Conservation (phyloP, 352 stramenopile genomes). For the Phytophthora meadii region DNA sequence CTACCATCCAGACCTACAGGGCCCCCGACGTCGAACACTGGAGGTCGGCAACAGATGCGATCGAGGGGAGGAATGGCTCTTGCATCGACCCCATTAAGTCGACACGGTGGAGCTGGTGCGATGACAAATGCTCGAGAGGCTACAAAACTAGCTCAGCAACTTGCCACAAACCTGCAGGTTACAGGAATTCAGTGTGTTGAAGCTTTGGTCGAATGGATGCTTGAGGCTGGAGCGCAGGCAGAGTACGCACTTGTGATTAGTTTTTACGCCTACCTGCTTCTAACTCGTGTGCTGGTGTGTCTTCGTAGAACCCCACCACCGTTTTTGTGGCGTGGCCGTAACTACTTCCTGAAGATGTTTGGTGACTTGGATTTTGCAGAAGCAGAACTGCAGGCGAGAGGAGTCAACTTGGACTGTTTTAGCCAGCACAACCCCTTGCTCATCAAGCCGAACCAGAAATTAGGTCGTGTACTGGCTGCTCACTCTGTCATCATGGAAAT, state of each 20-base stretch:
- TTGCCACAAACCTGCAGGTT: slow-evolving; percentile 69
- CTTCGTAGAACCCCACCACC: slow-evolving; percentile 55
- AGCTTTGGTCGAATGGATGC: slow-evolving; percentile 83
- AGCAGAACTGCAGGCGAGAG: slow-evolving; percentile 53
- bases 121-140: slow-evolving; percentile 79
- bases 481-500: slow-evolving; percentile 82
- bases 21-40: slow-evolving; percentile 24
- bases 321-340: slow-evolving; percentile 75
- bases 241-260: slow-evolving; percentile 49
- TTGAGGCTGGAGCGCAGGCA: slow-evolving; percentile 69
- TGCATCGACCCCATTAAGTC: slow-evolving; percentile 33
- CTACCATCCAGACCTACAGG: slow-evolving; percentile 54
- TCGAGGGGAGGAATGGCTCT: slow-evolving; percentile 54
- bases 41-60: slow-evolving; percentile 45
- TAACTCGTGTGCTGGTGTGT: slow-evolving; percentile 12
- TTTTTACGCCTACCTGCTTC: not conserved
- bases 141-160: slow-evolving; percentile 72
- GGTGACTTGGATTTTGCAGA: slow-evolving; percentile 76
- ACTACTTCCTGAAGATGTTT: slow-evolving; percentile 83
- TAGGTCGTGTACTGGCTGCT: slow-evolving; percentile 72
- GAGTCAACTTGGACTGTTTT: slow-evolving; percentile 67
- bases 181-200: slow-evolving; percentile 78
- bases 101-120: slow-evolving; percentile 24
- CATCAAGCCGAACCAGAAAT: slow-evolving; percentile 73
- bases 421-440: slow-evolving; percentile 61